Conservation (phyloP, 192 early-diverging fungal species). For the Podila horticola region DNA sequence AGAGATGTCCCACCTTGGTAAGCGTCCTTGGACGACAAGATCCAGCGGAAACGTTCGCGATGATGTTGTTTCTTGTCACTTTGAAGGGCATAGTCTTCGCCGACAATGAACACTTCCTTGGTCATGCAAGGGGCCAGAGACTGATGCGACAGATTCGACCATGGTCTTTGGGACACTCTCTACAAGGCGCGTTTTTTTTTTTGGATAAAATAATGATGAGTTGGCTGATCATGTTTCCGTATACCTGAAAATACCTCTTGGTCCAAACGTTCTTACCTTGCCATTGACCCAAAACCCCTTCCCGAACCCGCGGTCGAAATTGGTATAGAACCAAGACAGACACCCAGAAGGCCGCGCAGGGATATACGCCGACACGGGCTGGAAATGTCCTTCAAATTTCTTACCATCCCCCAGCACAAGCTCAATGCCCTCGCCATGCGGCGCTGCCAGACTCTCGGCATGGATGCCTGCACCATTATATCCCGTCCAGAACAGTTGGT, state of each 20-base stretch:
- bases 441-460: slow-evolving; percentile 17
- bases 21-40: slow-evolving; percentile 22
- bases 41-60: slow-evolving; percentile 7
- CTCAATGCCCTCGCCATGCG: background rate
- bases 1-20: slow-evolving; percentile 39
- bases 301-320: slow-evolving; percentile 66
- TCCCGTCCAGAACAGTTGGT: slow-evolving; percentile 66
- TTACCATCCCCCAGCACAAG: background rate
- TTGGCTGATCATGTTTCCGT: background rate
- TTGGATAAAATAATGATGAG: background rate
- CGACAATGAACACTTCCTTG: slow-evolving; percentile 18
- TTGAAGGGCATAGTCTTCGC: background rate
- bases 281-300: slow-evolving; percentile 56
- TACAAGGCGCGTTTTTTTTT: slow-evolving; percentile 1
- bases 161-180: slow-evolving; percentile 48
- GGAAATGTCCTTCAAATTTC: slow-evolving; percentile 12
- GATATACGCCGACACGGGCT: slow-evolving; percentile 58
- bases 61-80: background rate
- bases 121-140: slow-evolving; percentile 51
- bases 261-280: slow-evolving; percentile 24
- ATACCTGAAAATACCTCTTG: background rate
- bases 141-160: slow-evolving; percentile 66
- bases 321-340: slow-evolving; percentile 58
- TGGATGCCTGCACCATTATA: slow-evolving; percentile 16
- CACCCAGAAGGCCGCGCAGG: slow-evolving; percentile 44